A percentile compares a stretch with the other conserved stretches of the same genome.
Conservation (phyloP, 169 alveolate species). For the Cryptosporidium bovis region DNA sequence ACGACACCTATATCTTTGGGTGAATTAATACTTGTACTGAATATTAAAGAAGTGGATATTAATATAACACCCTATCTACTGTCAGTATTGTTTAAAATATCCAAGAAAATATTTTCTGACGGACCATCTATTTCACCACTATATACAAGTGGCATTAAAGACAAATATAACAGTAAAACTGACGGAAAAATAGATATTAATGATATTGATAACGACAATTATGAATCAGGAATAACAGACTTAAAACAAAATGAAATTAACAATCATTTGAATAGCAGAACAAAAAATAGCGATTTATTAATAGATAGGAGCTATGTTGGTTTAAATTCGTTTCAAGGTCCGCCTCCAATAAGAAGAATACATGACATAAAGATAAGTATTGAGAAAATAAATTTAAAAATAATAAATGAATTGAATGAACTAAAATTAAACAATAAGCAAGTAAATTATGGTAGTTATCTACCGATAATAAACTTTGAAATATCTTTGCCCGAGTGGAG, state of each 20-base stretch:
- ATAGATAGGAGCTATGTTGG: background rate
- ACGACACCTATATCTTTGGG: constrained; percentile 49
- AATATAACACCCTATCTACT: constrained; percentile 24
- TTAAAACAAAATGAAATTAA: background rate
- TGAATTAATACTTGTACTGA: constrained; percentile 13
- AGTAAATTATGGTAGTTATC: background rate
- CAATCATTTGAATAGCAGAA: background rate
- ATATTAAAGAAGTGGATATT: constrained; percentile 8
- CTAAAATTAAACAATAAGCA: background rate
- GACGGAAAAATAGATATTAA: background rate
- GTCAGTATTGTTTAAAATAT: background rate
- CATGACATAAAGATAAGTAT: constrained; percentile 14
- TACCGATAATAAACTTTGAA: constrained; percentile 34
- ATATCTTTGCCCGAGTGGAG: constrained; percentile 46
- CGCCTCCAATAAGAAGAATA: constrained; percentile 68
- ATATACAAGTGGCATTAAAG: constrained; percentile 27
- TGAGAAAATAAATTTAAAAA: background rate
- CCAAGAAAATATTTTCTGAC: constrained; percentile 44
- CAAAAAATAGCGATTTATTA: background rate
- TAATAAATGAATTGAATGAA: constrained; percentile 5
- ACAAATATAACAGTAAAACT: background rate
- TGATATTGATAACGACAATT: background rate
- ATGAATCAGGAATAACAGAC: background rate
- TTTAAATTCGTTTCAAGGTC: constrained; percentile 13
- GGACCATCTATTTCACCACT: constrained; percentile 68